Evolutionary conservation across 2,329 filamentous ascomycete species (phyloP).

Genomic region (Botryotinia convoluta): DNA sequence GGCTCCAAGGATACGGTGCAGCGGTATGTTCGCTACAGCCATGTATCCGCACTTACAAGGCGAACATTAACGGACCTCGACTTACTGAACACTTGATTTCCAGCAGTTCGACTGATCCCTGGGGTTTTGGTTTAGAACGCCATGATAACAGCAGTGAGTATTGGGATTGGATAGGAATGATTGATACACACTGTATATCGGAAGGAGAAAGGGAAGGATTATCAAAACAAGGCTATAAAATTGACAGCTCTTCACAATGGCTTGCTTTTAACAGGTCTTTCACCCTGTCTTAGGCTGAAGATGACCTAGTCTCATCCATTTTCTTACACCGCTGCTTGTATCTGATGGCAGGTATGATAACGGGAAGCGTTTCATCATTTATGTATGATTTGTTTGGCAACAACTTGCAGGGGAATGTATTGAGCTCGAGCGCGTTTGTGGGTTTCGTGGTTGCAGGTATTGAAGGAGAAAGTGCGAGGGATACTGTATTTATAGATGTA

Average conservation of each 20-base stretch:
- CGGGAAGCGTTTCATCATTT: rapidly evolving
- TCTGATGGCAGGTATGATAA: not conserved
- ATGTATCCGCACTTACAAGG: not conserved
- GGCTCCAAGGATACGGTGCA: not conserved
- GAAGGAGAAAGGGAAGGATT: rapidly evolving
- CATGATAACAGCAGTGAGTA: not conserved
- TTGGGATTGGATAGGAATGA: not conserved
- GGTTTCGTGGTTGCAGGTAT: too few species aligned
- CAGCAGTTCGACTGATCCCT: rapidly evolving
- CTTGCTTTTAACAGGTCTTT: not conserved
- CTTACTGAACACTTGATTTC: not conserved
- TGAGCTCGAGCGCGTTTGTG: too few species aligned
- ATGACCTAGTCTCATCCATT: not conserved
- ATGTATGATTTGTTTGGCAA: rapidly evolving
- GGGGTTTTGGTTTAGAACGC: not conserved
- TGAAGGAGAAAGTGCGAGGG: too few species aligned
- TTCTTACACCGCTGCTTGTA: not conserved
- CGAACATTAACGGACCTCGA: rapidly evolving
- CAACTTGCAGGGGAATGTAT: rapidly evolving
- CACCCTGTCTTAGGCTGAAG: rapidly evolving
- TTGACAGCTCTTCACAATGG: not conserved
- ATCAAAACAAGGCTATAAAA: not conserved
- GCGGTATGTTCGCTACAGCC: not conserved
- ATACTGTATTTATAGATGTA: too few species aligned
- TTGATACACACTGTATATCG: not conserved